Base-by-base conservation (phyloP, 345 rosid species). In the Hibiscus syriacus region DNA sequence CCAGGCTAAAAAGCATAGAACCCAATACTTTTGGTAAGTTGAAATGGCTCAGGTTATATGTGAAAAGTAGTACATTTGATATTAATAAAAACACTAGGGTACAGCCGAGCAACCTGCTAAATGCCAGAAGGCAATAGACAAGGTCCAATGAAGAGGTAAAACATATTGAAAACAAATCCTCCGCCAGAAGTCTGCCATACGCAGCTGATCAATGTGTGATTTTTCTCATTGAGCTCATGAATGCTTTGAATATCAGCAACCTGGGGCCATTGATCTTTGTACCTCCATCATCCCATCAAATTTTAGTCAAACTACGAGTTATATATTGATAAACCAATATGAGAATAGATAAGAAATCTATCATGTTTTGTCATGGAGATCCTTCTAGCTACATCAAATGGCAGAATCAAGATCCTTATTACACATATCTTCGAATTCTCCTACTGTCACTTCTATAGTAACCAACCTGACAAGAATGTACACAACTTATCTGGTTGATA, bases 401-500 rank as follows among this genome's bases (percentile, higher is more conserved):
- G 34, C 60, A 32, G 23, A 32, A 38, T 12, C 57, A 54, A 23
- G 57, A 54, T 16, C 23, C 39, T 64, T 45, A 45, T 76, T 90
- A 92, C n/a, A 92, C 88, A 75, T 45, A 19, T 26, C 13, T 49
- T 78, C 60, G 14, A 50, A 69, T 57, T 72, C 67, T 67, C 4
- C 10, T 64, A 57, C 6, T 62, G 36, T 39, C 53, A 25, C 48
- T 23, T 62, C 50, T 72, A 57, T 8, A 39, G 14, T 3, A 10
- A 49, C 49, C 55, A 19, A 55, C 25, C 73, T 78, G 46, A 25
- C 54, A 69, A 22, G 46, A 56, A 67, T 76, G 63, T 69, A 72
- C 68, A 76, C n/a, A 12, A 54, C 16, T 20, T 54, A 54, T 54
- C 57, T 54, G 57, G 30, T 54, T 54, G 16, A 53, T 25, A 54